These are phyloP conservation scores for Penicillium sp. DNA, from an alignment of 2,329 filamentous ascomycete genomes.

Conservation along the genomic window DNA sequence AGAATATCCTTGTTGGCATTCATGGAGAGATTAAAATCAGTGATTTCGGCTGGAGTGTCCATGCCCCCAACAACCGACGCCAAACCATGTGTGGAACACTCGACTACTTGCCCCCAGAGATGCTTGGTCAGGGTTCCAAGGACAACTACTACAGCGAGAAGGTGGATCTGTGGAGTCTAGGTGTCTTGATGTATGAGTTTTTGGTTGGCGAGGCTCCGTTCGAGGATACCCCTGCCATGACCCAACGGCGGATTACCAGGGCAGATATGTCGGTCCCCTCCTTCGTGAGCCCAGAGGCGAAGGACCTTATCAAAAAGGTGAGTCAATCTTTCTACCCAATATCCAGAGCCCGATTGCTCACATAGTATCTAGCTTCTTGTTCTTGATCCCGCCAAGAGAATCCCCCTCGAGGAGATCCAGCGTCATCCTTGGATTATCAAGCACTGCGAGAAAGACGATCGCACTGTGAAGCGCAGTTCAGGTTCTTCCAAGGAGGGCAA, in stretches of 20 bases:
- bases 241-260: slow-evolving; percentile 79
- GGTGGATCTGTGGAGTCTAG: slow-evolving; percentile 93
- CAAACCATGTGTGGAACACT: slow-evolving; percentile 96
- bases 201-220: slow-evolving; percentile 94
- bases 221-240: slow-evolving; percentile 93
- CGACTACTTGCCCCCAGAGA: slow-evolving; percentile 96
- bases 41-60: slow-evolving; percentile 97
- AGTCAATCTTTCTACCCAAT: slow-evolving; percentile 1
- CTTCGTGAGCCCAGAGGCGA: slow-evolving; percentile 86
- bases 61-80: slow-evolving; percentile 89
- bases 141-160: slow-evolving; percentile 94
- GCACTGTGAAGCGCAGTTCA: slow-evolving; percentile 44
- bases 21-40: slow-evolving; percentile 98
- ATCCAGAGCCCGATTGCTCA: slow-evolving; percentile 18
- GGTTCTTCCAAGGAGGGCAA: slow-evolving; percentile 35
- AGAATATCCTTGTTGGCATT: slow-evolving; percentile 93
- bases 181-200: slow-evolving; percentile 94
- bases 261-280: slow-evolving; percentile 90
- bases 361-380: slow-evolving; percentile 65
- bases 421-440: slow-evolving; percentile 95
- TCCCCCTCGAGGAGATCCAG: slow-evolving; percentile 84
- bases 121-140: slow-evolving; percentile 77
- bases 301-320: slow-evolving; percentile 87
- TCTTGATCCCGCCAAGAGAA: slow-evolving; percentile 87
- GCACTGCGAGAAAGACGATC: slow-evolving; percentile 68